Evolutionary conservation across 306 rosid species (phyloP).

Genomic region (Castanea mollissima): DNA sequence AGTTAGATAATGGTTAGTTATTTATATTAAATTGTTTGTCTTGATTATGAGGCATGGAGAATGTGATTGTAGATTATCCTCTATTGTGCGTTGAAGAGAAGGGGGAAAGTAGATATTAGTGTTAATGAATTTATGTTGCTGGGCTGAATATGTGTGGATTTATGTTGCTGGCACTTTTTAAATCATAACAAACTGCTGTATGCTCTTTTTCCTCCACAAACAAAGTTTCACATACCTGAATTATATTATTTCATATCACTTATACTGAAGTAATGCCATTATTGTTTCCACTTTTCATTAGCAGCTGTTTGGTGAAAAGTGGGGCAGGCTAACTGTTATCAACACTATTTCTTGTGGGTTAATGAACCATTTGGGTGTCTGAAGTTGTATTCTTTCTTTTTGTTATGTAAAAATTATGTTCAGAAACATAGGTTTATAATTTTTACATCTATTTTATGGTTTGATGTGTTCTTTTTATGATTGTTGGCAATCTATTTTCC

Average conservation of each 20-base stretch:
- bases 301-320: neutral
- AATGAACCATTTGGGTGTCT: neutral
- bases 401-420: neutral
- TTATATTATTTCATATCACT: neutral
- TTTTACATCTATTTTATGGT: neutral
- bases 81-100: neutral
- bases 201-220: neutral
- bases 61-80: neutral
- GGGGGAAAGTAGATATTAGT: neutral
- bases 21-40: neutral
- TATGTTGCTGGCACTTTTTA: neutral
- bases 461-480: neutral
- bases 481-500: conserved; percentile 4
- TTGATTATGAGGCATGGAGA: neutral
- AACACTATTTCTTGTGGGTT: neutral
- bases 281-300: neutral
- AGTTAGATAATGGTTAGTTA: neutral
- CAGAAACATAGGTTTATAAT: neutral
- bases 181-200: neutral
- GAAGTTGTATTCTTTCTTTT: neutral
- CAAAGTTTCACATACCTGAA: neutral
- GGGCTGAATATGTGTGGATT: neutral
- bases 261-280: neutral
- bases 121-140: neutral
- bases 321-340: neutral